phyloP scores from a whole-genome alignment of 139 green algal species.

The Chlamydomonas sp. region DNA sequence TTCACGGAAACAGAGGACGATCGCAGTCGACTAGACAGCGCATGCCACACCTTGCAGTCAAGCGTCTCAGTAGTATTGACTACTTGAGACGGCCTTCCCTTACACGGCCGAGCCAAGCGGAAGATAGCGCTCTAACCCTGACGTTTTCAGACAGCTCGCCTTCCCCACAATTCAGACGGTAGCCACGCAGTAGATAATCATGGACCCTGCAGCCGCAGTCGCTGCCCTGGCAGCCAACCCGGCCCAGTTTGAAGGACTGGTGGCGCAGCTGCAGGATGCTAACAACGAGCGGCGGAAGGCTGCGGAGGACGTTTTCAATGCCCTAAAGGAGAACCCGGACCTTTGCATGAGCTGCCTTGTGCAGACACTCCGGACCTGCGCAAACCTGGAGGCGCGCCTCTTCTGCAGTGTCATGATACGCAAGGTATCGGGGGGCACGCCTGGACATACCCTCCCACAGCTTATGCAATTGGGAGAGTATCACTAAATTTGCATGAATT shows the following conservation, averaged over 20 bases:
- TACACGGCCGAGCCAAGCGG: too few species aligned
- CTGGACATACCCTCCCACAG: too few species aligned
- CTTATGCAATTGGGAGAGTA: not conserved
- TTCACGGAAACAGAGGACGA: too few species aligned
- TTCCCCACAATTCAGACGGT: too few species aligned
- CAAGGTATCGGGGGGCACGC: conserved; percentile 57
- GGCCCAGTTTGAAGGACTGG: conserved; percentile 77
- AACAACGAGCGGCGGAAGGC: conserved; percentile 80
- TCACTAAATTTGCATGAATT: not conserved
- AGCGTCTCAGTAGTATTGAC: too few species aligned
- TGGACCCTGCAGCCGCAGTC: conserved; percentile 20
- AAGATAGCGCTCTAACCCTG: too few species aligned
- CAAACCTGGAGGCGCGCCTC: conserved; percentile 62
- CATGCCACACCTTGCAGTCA: too few species aligned
- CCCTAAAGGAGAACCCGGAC: conserved; percentile 79
- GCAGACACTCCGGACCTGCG: conserved; percentile 62
- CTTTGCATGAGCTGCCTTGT: conserved; percentile 70
- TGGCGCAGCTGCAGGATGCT: conserved; percentile 80
- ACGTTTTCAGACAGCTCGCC: too few species aligned
- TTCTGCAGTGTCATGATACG: conserved; percentile 86
- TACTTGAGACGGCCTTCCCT: too few species aligned
- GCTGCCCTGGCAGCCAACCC: conserved; percentile 33
- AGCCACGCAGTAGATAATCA: not conserved
- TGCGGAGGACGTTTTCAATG: conserved; percentile 79
- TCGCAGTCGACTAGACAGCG: too few species aligned